Evolutionary conservation across 1,284 basidiomycete species (phyloP).

Genomic region (Puccinia hordei): DNA sequence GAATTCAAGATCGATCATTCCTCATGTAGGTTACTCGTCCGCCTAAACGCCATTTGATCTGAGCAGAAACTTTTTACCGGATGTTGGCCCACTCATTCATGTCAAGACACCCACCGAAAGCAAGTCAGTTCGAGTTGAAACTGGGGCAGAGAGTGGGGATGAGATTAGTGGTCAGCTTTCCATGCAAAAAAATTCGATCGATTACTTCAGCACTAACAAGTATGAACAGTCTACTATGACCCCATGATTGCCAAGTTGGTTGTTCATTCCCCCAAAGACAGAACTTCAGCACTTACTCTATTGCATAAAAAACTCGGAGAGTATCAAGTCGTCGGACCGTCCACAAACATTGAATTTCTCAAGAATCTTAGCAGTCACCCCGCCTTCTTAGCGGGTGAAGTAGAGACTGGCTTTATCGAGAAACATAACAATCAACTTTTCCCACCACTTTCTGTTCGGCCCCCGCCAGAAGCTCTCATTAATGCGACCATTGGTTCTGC

Average conservation of each 20-base stretch:
- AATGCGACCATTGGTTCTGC: slow-evolving; percentile 22
- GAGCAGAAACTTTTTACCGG: slow-evolving; percentile 75
- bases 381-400: slow-evolving; percentile 75
- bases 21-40: neutral
- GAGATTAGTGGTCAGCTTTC: slow-evolving; percentile 71
- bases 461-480: slow-evolving; percentile 26
- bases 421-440: slow-evolving; percentile 61
- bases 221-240: slow-evolving; percentile 70
- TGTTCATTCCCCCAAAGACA: slow-evolving; percentile 75
- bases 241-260: slow-evolving; percentile 94
- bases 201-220: neutral
- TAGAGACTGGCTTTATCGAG: slow-evolving; percentile 90
- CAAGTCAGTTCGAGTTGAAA: slow-evolving; percentile 80
- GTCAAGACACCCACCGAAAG: slow-evolving; percentile 65
- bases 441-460: slow-evolving; percentile 12
- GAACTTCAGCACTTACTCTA: slow-evolving; percentile 79
- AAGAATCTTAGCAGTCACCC: slow-evolving; percentile 73
- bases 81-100: slow-evolving; percentile 79
- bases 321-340: slow-evolving; percentile 85
- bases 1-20: neutral
- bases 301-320: slow-evolving; percentile 78
- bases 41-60: neutral
- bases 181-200: too few species aligned
- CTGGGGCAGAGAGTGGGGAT: slow-evolving; percentile 81
- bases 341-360: slow-evolving; percentile 88